phyloP scores from a whole-genome alignment of 2,329 filamentous ascomycete genomes.

The Nothophoma quercina region DNA sequence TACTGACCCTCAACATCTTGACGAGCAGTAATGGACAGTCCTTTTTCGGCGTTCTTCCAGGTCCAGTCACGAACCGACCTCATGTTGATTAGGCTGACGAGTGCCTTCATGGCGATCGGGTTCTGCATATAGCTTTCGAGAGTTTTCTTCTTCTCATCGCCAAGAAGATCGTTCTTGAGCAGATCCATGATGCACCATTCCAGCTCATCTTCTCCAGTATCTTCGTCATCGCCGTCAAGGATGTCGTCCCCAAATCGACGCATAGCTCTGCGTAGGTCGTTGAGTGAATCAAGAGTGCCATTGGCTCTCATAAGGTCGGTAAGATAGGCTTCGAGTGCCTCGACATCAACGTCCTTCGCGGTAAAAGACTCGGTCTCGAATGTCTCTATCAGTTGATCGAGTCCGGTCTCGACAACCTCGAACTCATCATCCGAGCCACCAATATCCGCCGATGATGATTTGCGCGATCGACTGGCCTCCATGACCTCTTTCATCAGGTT shows the following conservation, averaged over 20 bases:
- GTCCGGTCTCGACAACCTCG: constrained; percentile 61
- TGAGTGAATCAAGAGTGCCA: constrained; percentile 6
- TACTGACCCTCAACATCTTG: constrained; percentile 33
- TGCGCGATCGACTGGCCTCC: constrained; percentile 39
- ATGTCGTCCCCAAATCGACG: constrained; percentile 22
- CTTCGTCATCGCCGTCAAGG: constrained; percentile 16
- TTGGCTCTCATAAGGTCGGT: constrained; percentile 18
- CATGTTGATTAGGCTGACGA: constrained; percentile 33
- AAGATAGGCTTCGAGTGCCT: constrained; percentile 33
- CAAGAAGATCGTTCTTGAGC: constrained; percentile 58
- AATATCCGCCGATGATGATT: constrained; percentile 17
- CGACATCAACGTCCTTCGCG: constrained; percentile 23
- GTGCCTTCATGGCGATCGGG: constrained; percentile 30
- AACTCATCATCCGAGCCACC: constrained; percentile 50
- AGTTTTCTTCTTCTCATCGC: constrained; percentile 55
- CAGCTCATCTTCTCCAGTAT: constrained; percentile 54
- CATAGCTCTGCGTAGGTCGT: constrained; percentile 23
- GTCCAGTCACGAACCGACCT: constrained; percentile 37
- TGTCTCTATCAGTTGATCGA: constrained; percentile 60
- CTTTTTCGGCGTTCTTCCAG: constrained; percentile 29
- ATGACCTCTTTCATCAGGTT: constrained; percentile 54
- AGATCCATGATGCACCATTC: constrained; percentile 59
- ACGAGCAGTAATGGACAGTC: constrained; percentile 32
- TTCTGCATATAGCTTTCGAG: constrained; percentile 39
- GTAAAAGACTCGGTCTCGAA: constrained; percentile 34